Percentiles rank a stretch among this genome's conserved stretches.
These are phyloP conservation scores for Neoconidiobolus thromboides DNA, from an alignment of 371 early-diverging fungal species.

Conservation along the genomic window DNA sequence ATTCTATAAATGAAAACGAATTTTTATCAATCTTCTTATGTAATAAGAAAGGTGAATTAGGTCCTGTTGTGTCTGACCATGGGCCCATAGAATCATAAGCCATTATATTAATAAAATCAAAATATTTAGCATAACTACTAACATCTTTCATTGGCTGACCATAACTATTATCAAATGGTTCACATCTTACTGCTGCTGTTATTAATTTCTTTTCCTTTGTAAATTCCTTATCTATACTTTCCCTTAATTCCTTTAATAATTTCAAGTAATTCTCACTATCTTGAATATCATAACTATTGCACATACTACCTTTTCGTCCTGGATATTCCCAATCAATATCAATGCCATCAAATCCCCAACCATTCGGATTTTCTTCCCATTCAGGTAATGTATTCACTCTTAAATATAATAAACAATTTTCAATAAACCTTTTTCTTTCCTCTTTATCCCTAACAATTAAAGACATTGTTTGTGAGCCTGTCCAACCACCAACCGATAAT, in stretches of 20 bases:
- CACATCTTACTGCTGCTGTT: conserved; percentile 45
- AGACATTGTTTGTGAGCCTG: conserved; percentile 23
- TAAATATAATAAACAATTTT: too few relatives aligned
- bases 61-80: conserved; percentile 28
- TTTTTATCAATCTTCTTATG: conserved; percentile 3
- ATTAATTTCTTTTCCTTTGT: conserved; percentile 35
- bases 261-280: conserved; percentile 30
- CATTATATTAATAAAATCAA: conserved; percentile 40
- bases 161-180: conserved; percentile 31
- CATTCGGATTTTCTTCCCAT: conserved; percentile 5
- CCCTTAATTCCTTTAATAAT: conserved; percentile 40
- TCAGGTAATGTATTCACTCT: too few relatives aligned
- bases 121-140: conserved; percentile 25
- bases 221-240: conserved; percentile 31
- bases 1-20: conserved; percentile 17
- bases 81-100: conserved; percentile 21
- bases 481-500: conserved; percentile 60
- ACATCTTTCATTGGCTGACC: conserved; percentile 32
- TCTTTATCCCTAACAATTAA: too few relatives aligned
- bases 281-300: conserved; percentile 28
- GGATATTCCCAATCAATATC: conserved; percentile 60
- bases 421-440: too few relatives aligned
- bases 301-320: conserved; percentile 40
- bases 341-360: conserved; percentile 7
- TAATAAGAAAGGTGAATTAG: conserved; percentile 43